Percentiles rank a stretch among this genome's conserved stretches.
Evolutionary conservation across 2,329 filamentous ascomycete species (phyloP).

Genomic region (Epichloe glyceriae): DNA sequence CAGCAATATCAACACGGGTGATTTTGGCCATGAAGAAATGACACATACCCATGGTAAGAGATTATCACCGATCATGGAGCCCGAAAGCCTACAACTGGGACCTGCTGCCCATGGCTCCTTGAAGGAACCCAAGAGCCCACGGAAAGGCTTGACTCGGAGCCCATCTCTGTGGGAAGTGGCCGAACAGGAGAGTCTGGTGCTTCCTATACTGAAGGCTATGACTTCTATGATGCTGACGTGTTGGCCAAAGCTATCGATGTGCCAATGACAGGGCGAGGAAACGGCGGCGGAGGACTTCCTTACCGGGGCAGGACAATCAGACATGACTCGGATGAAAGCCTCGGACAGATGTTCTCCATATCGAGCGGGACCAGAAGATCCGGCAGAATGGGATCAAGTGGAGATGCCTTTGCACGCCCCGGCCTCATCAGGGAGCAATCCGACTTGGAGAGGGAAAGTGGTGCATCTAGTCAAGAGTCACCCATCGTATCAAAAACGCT

Average conservation of each 20-base stretch:
- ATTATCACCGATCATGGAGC: conserved; percentile 36
- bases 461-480: conserved; percentile 23
- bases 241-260: conserved; percentile 40
- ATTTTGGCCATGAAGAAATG: conserved; percentile 10
- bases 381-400: conserved; percentile 7
- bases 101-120: conserved; percentile 29
- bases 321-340: conserved; percentile 47
- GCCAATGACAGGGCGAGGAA: conserved; percentile 27
- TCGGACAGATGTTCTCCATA: conserved; percentile 44
- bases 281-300: conserved; percentile 19
- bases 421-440: conserved; percentile 16
- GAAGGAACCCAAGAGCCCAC: conserved; percentile 17
- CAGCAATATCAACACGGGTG: conserved; percentile 3
- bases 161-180: conserved; percentile 38
- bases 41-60: conserved; percentile 22
- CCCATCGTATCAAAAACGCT: conserved; percentile 12
- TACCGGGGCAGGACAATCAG: conserved; percentile 21
- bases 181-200: conserved; percentile 34
- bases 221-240: conserved; percentile 51
- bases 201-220: conserved; percentile 47
- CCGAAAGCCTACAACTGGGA: conserved; percentile 37
- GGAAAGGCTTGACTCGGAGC: conserved; percentile 36
- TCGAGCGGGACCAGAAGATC: conserved; percentile 31
- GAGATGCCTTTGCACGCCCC: conserved; percentile 15
- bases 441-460: conserved; percentile 16